Evolutionary conservation across 1,284 basidiomycete genomes (phyloP), one percentile per base, ranked within the genome.

Genomic region (Filobasidium uniguttulatum): DNA sequence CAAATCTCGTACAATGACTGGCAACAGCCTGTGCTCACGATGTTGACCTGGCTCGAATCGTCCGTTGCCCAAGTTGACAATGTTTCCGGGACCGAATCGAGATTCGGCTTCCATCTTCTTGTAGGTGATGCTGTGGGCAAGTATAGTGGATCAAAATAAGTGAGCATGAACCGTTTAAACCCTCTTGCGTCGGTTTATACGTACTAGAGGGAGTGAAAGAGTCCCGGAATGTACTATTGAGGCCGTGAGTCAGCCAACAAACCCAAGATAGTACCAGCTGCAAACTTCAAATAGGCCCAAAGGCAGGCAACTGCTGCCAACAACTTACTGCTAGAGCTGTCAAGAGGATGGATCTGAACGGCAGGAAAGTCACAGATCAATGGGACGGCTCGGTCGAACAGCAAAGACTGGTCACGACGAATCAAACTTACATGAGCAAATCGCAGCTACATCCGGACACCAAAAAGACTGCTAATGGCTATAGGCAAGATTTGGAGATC

Each of bases 101-200:
- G 85, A 82, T 61, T 86, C 82, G 0, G 83, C 83, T 59, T 81
- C 74, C 71, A 84, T 83, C 70, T 79, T 78, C 72, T 77, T 81
- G 68, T 82, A 82, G 52, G 81, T 81, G 40, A 81, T 71, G 30
- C 22, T 44, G 48, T 43, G 23, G 8, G 20, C 7, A 26, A 5
- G 19, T 8, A 22, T 28, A 33, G 23, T 10, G n/a, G 31, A n/a
- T 33, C 31, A 33, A 10, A 33, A 33, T 9, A 33, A n/a, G 31
- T 33, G 31, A 33, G 9, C 10, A 33, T 10, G 31, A 33, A 33
- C 10, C 10, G n/a, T 9, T 10, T 33, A n/a, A n/a, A n/a, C n/a
- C n/a, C n/a, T n/a, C n/a, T n/a, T n/a, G n/a, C n/a, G n/a, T n/a
- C n/a, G n/a, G n/a, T n/a, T n/a, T n/a, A n/a, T 3, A 34, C 48